Conservation (phyloP, 305 asterid species). For the Rubia peregrina region DNA sequence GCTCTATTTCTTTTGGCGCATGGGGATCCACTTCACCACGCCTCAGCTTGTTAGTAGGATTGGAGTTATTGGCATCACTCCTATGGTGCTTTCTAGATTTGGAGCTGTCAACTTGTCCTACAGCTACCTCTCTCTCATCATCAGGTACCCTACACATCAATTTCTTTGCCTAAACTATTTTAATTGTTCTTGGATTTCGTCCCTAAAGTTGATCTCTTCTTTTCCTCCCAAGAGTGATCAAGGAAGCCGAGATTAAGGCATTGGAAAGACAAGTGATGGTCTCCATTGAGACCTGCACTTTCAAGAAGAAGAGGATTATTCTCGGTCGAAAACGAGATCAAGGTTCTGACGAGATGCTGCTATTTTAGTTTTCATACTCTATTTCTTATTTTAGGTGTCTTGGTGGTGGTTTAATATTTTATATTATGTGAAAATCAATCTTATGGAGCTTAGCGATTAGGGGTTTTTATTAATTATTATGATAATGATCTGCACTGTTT, state of each 20-base stretch:
- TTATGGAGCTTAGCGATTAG: neutral
- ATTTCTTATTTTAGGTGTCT: neutral
- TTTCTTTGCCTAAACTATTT: no score
- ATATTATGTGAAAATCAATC: no score
- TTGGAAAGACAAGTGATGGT: slow-evolving; percentile 95
- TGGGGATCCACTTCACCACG: slow-evolving; percentile 95
- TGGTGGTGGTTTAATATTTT: neutral
- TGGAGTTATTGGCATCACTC: slow-evolving; percentile 96
- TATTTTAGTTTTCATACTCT: slow-evolving; percentile 2
- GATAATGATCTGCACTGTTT: neutral
- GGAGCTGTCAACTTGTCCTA: slow-evolving; percentile 98
- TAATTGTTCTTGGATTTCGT: no score
- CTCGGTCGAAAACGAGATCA: slow-evolving; percentile 72
- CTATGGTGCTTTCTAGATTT: slow-evolving; percentile 91
- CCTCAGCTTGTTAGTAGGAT: slow-evolving; percentile 95
- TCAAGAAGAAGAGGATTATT: slow-evolving; percentile 89
- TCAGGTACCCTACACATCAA: slow-evolving; percentile 35
- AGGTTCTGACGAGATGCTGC: slow-evolving; percentile 80
- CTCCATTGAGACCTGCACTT: slow-evolving; percentile 84
- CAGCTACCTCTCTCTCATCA: slow-evolving; percentile 89
- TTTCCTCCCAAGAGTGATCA: slow-evolving; percentile 62
- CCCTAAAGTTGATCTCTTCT: neutral
- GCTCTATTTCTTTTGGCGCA: slow-evolving; percentile 91
- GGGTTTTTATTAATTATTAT: slow-evolving; percentile 11
- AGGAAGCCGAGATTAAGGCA: slow-evolving; percentile 78